Percentiles rank a stretch among this genome's conserved stretches.
These are phyloP conservation scores for Xerocomus spinulosus DNA, from an alignment of 768 basidiomycete species.

Conservation along the genomic window DNA sequence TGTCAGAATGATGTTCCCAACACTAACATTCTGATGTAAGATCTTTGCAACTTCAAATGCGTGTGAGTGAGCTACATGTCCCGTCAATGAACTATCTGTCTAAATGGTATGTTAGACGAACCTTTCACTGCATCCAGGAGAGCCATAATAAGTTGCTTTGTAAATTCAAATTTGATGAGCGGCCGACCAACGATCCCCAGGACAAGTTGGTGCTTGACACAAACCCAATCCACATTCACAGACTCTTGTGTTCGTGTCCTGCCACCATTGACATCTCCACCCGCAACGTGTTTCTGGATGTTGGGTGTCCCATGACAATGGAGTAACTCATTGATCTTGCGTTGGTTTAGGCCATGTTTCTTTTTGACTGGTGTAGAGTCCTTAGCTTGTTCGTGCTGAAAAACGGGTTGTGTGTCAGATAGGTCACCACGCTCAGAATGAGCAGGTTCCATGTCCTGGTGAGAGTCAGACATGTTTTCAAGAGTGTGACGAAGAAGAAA, in stretches of 20 bases:
- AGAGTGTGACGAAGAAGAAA: too few species aligned
- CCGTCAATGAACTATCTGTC: background rate
- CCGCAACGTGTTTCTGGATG: background rate
- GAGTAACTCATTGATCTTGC: constrained; percentile 1
- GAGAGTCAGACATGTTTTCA: too few species aligned
- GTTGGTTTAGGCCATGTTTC: background rate
- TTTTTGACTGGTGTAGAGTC: background rate
- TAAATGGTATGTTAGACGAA: background rate
- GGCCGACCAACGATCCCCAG: background rate
- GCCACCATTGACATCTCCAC: background rate
- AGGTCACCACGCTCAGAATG: too few species aligned
- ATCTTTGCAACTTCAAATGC: constrained; percentile 13
- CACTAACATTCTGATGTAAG: constrained; percentile 26
- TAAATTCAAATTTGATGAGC: background rate
- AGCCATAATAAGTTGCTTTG: background rate
- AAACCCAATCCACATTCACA: background rate
- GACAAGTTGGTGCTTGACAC: background rate
- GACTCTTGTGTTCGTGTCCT: constrained; percentile 1
- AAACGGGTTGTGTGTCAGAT: too few species aligned
- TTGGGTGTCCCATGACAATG: background rate
- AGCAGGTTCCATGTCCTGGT: too few species aligned
- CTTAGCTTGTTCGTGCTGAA: too few species aligned
- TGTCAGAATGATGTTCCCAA: background rate
- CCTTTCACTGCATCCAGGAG: background rate
- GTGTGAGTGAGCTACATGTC: constrained; percentile 16